Base-by-base conservation (phyloP, 176 grass and related monocot genomes). In the Ensete ventricosum region DNA sequence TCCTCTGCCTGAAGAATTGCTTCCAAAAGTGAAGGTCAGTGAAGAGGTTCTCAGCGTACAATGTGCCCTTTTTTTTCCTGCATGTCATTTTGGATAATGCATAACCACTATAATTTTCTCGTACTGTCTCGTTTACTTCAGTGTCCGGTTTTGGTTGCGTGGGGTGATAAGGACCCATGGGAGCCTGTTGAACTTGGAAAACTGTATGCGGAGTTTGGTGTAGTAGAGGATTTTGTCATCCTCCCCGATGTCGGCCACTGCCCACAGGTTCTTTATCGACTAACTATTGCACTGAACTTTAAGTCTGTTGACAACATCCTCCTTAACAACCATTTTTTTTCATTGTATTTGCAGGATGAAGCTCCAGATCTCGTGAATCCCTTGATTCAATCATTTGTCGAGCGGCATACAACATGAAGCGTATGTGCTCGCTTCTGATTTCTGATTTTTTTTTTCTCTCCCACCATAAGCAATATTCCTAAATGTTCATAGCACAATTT, bases 161-260 rank as follows among this genome's bases (percentile, higher is more conserved):
- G 94, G 90, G 94, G 94, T 0, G 88, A 91, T 52, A 89, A 93
- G 84, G 94, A 98, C 68, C 94, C 90, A 50, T 98, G 94, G 94
- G 94, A 98, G 68, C 94, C 90, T 49, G 79, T 98, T 54, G 88
- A 98, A 53, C 94, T 91, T 73, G 94, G 94, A 87, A 87, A 76
- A 87, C 86, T 80, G 14, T 98, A 93, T 67, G 82, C 78, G 4
- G 79, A 87, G 63, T 98, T 84, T 91, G 78, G 85, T 71, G 54
- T 60, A 11, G 94, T 98, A 1, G 94, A 98, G 87, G 82, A 98
- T 85, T 98, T 98, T 80, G 53, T 98, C 53, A 86, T 91, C 43
- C 80, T 98, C 17, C 94, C 94, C 54, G 73, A 91, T 54, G 94
- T 98, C 69, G 94, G 94, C 75, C 94, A 98, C 88, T 98, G 94